Percentiles rank a stretch among this genome's conserved stretches.
Conservation (phyloP, 1,284 basidiomycete species). For the Exobasidium cylindrosporum region DNA sequence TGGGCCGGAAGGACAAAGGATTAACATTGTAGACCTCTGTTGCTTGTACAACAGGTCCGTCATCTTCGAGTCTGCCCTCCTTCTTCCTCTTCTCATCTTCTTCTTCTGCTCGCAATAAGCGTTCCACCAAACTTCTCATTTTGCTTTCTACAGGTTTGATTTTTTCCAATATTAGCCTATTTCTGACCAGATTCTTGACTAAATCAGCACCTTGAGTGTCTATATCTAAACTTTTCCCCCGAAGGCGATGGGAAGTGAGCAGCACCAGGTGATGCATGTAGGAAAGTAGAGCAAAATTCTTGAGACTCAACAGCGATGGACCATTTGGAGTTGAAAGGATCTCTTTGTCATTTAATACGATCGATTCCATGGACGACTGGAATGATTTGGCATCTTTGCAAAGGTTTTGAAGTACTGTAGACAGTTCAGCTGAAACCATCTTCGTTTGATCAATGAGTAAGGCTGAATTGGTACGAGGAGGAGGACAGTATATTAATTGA, state of each 20-base stretch:
- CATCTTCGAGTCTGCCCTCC: constrained; percentile 56
- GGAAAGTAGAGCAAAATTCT: constrained; percentile 78
- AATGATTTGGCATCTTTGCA: constrained; percentile 1
- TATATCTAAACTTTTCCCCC: constrained; percentile 27
- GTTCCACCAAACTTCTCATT: constrained; percentile 93
- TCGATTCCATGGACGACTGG: background rate
- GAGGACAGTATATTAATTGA: no score
- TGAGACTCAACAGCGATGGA: constrained; percentile 83
- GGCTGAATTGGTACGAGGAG: no score
- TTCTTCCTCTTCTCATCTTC: constrained; percentile 20
- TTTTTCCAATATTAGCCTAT: constrained; percentile 57
- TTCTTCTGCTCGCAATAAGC: constrained; percentile 58
- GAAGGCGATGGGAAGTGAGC: constrained; percentile 33
- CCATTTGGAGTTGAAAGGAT: constrained; percentile 60
- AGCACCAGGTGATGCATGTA: constrained; percentile 84
- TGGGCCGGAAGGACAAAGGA: constrained; percentile 84
- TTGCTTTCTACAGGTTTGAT: constrained; percentile 69
- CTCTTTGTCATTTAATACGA: background rate
- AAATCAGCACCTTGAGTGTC: constrained; percentile 20
- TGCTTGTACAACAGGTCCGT: constrained; percentile 61
- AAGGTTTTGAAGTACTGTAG: background rate
- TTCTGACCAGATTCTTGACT: constrained; percentile 35
- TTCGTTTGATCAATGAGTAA: background rate
- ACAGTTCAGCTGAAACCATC: background rate
- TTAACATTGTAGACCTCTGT: constrained; percentile 57